phyloP scores from a whole-genome alignment of 805 yeast species.

The Saturnispora gosingensis region DNA sequence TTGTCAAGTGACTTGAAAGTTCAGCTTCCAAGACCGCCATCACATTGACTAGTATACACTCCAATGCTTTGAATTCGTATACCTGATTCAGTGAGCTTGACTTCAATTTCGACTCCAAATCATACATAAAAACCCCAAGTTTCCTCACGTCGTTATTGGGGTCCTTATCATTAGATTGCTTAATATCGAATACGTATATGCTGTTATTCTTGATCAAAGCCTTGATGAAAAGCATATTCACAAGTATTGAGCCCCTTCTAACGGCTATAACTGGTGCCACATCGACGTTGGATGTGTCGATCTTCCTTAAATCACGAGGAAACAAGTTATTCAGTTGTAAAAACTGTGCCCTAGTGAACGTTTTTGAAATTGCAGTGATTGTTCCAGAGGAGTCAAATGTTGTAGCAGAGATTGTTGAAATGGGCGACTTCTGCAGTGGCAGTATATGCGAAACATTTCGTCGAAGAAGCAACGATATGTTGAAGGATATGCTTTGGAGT shows the following conservation, averaged over 20 bases:
- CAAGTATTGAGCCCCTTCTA: constrained; percentile 64
- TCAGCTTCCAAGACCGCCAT: constrained; percentile 75
- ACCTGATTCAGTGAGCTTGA: constrained; percentile 29
- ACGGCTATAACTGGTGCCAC: constrained; percentile 86
- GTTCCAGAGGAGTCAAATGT: constrained; percentile 64
- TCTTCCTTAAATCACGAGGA: constrained; percentile 81
- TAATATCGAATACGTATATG: constrained; percentile 76
- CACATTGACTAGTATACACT: constrained; percentile 72
- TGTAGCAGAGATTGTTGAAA: constrained; percentile 64
- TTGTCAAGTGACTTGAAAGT: constrained; percentile 44
- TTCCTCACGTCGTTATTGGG: constrained; percentile 43
- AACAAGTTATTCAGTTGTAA: constrained; percentile 62
- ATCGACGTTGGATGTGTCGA: constrained; percentile 65
- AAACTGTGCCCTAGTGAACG: constrained; percentile 64
- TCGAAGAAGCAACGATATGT: background rate
- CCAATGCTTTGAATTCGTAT: constrained; percentile 78
- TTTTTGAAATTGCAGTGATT: constrained; percentile 58
- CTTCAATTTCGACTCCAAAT: constrained; percentile 65
- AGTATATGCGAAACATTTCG: constrained; percentile 3
- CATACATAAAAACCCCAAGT: constrained; percentile 74
- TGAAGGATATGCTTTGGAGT: background rate
- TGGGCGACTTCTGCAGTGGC: constrained; percentile 37
- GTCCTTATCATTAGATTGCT: constrained; percentile 1
- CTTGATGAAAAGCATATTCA: constrained; percentile 78
- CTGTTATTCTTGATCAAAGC: constrained; percentile 76